These are phyloP conservation scores for Tetrahymena elliotti DNA, from an alignment of 73 alveolate species.

Conservation along the genomic window DNA sequence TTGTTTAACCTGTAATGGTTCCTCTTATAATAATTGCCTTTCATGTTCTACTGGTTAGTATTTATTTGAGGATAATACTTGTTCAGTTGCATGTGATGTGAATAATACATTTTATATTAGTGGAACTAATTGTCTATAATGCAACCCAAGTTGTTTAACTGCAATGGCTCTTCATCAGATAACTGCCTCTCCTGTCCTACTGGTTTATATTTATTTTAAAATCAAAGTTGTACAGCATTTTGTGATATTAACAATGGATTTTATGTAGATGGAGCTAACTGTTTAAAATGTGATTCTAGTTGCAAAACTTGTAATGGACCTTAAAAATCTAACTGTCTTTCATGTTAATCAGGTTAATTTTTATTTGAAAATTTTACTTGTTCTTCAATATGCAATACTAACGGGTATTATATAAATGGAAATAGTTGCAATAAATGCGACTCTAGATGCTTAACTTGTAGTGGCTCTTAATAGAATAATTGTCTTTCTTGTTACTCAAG, in stretches of 20 bases:
- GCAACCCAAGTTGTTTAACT: neutral
- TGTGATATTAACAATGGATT: neutral
- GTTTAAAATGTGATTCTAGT: neutral
- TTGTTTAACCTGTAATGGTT: neutral
- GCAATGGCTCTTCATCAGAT: neutral
- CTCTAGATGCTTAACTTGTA: neutral
- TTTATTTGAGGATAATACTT: neutral
- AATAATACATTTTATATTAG: neutral
- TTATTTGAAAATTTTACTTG: neutral
- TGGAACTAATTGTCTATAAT: neutral
- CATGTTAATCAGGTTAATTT: neutral
- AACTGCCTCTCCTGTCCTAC: neutral
- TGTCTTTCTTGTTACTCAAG: neutral
- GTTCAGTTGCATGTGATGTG: neutral
- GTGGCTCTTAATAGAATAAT: neutral
- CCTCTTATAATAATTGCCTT: neutral
- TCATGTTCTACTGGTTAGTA: neutral
- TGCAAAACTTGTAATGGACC: neutral
- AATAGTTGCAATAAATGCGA: neutral
- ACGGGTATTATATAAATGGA: neutral
- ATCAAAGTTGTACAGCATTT: neutral
- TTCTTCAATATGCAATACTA: no score
- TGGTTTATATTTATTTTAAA: neutral
- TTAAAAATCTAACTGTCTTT: neutral
- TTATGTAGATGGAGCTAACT: neutral